These are phyloP conservation scores for Hyphopichia burtonii DNA, from an alignment of 1,139 yeast species.

Conservation along the genomic window DNA sequence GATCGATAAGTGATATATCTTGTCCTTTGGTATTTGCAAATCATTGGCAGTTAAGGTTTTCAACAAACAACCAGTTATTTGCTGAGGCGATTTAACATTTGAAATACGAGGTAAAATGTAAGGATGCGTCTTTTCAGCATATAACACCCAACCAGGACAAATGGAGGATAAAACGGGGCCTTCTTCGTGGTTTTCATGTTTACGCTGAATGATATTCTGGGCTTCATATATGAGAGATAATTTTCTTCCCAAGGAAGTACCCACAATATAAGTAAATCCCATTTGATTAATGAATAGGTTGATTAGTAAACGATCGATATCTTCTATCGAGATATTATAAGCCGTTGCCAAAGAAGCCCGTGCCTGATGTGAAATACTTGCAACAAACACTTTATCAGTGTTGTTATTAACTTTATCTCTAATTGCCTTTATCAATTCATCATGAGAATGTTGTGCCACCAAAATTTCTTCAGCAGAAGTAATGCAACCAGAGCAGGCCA, in stretches of 20 bases:
- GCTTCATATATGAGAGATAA: conserved; percentile 65
- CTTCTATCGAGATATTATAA: conserved; percentile 49
- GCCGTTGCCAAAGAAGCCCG: conserved; percentile 81
- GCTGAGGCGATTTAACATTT: conserved; percentile 85
- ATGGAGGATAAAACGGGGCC: conserved; percentile 61
- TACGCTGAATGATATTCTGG: conserved; percentile 39
- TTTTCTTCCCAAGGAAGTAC: conserved; percentile 79
- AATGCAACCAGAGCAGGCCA: conserved; percentile 97
- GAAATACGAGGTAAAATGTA: conserved; percentile 64
- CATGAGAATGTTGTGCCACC: conserved; percentile 87
- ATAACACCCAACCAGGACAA: conserved; percentile 97
- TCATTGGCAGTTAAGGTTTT: conserved; percentile 55
- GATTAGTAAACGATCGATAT: conserved; percentile 61
- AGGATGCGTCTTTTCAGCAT: conserved; percentile 95
- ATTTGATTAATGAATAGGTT: conserved; percentile 57
- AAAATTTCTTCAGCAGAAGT: conserved; percentile 94
- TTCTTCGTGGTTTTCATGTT: conserved; percentile 12
- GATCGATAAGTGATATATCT: conserved; percentile 74
- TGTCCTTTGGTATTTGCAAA: conserved; percentile 26
- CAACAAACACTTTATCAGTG: conserved; percentile 51
- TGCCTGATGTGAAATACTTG: conserved; percentile 83
- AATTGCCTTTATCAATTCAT: conserved; percentile 66
- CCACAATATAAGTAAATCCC: conserved; percentile 76
- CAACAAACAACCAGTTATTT: conserved; percentile 78
- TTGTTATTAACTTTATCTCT: conserved; percentile 22